Evolutionary conservation across 2,329 filamentous ascomycete genomes (phyloP), one percentile per base, ranked within the genome.

Genomic region (Tolypocladium guangdongense): DNA sequence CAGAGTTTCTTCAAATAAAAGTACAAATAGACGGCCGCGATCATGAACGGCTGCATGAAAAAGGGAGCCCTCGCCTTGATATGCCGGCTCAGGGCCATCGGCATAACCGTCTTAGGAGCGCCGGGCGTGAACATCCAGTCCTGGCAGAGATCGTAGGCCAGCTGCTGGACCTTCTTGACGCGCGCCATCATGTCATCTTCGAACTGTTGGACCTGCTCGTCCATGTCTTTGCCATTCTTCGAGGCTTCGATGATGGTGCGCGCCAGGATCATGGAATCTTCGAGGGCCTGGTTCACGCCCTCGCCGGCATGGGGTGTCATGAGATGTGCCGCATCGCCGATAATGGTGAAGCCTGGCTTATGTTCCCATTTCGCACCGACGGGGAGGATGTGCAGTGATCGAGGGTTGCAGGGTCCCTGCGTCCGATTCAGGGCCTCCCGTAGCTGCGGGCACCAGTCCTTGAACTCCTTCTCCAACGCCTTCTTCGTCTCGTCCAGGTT

Each of bases 301-400:
- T 81, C 80, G 6, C 81, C 81, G 1, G 76, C 77, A 56, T 77
- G 80, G 0, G 78, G 77, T 1, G 75, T 74, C 78, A 82, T 81
- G 24, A 82, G 60, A 63, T 84, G 80, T 8, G 81, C 81, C 1
- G 81, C 77, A 58, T 84, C 80, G 6, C 82, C 82, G 30, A 83
- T 69, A 16, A 82, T 60, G 0, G 81, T 82, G 5, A 78, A 60
- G 0, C 79, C 78, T 7, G 66, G 62, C 20, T 66, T 67, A 49
- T 75, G 70, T 41, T 69, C 55, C 78, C 80, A 84, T 2, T 59
- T 63, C 47, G 71, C 63, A 2, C 75, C 75, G 2, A 77, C 62
- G 0, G 80, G 79, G 11, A 85, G 70, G 61, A 74, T 73, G 60
- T 78, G 82, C 1, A 84, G 66, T 1, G 72, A 72, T 54, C 74